These are phyloP conservation scores for Phlegmacium glaucopus DNA, from an alignment of 768 basidiomycete genomes.

Conservation along the genomic window DNA sequence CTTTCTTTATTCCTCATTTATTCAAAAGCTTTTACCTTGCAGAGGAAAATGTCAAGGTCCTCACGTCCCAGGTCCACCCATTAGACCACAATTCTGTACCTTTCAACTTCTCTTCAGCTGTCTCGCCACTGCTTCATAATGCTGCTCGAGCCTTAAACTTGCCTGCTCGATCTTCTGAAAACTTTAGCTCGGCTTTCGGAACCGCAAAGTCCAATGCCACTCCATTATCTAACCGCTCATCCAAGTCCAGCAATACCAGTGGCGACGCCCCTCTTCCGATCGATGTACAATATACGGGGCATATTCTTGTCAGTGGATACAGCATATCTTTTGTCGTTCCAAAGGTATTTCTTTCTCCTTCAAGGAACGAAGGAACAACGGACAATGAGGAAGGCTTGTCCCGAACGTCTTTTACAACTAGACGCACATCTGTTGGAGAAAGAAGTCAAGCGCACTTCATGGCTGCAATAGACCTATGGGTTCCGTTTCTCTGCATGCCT, in stretches of 20 bases:
- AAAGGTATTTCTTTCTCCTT: slow-evolving; percentile 48
- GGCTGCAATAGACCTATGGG: slow-evolving; percentile 76
- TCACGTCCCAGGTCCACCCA: slow-evolving; percentile 73
- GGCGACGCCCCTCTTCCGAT: slow-evolving; percentile 41
- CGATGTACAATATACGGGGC: slow-evolving; percentile 68
- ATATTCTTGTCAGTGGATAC: slow-evolving; percentile 74
- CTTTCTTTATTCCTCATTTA: neutral
- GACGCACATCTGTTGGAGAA: slow-evolving; percentile 58
- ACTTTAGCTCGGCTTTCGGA: slow-evolving; percentile 58
- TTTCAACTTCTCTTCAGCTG: slow-evolving; percentile 67
- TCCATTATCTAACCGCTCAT: slow-evolving; percentile 32
- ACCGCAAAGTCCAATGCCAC: slow-evolving; percentile 32
- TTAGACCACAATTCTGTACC: slow-evolving; percentile 67
- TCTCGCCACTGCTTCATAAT: slow-evolving; percentile 61
- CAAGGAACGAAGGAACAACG: slow-evolving; percentile 14
- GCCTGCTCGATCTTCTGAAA: slow-evolving; percentile 54
- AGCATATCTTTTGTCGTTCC: slow-evolving; percentile 75
- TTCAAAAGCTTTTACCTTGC: slow-evolving; percentile 1
- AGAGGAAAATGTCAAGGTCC: slow-evolving; percentile 81
- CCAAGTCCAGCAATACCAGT: slow-evolving; percentile 27
- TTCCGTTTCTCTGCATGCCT: slow-evolving; percentile 64
- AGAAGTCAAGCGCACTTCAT: slow-evolving; percentile 67
- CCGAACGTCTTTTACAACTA: slow-evolving; percentile 29
- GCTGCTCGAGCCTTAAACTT: slow-evolving; percentile 69
- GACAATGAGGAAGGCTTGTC: slow-evolving; percentile 24